Conservation (phyloP, 73 alveolate genomes). For the Effrenium voratum region DNA sequence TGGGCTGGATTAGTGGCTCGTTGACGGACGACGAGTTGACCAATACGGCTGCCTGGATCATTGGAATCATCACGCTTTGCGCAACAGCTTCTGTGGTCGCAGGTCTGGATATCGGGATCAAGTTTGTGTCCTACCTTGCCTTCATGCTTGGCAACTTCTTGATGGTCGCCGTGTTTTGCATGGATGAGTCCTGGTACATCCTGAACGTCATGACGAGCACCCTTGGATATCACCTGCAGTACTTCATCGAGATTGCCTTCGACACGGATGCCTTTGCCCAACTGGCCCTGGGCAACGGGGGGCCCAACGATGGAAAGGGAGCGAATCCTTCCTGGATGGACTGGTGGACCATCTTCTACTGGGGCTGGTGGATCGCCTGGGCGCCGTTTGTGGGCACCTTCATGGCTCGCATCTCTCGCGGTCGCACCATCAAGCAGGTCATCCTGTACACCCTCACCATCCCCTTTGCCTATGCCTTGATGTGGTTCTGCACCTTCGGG, state of each 20-base stretch:
- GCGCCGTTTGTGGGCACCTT: slow-evolving; percentile 58
- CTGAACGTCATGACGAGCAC: slow-evolving; percentile 20
- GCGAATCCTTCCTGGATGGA: slow-evolving; percentile 49
- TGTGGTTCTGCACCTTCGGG: slow-evolving; percentile 59
- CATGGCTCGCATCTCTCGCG: slow-evolving; percentile 67
- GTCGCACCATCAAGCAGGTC: slow-evolving; percentile 62
- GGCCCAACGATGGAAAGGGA: slow-evolving; percentile 49
- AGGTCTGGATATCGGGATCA: slow-evolving; percentile 48
- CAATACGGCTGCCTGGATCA: not conserved
- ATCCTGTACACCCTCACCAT: slow-evolving; percentile 31
- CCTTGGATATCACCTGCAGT: slow-evolving; percentile 19
- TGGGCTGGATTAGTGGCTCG: not conserved
- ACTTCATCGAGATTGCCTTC: slow-evolving; percentile 26
- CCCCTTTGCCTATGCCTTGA: slow-evolving; percentile 35
- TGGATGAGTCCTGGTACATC: slow-evolving; percentile 56
- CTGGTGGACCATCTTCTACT: slow-evolving; percentile 68
- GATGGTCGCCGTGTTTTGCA: slow-evolving; percentile 10
- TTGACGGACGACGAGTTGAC: not conserved
- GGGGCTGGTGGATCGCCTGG: slow-evolving; percentile 91
- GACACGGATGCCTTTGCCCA: slow-evolving; percentile 71
- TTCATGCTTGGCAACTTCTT: slow-evolving; percentile 61
- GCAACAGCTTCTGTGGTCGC: slow-evolving; percentile 58
- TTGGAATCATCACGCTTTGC: slow-evolving; percentile 18
- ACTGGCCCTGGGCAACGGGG: slow-evolving; percentile 17
- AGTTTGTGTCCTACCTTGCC: not conserved